These are phyloP conservation scores for Entomortierella chlamydospora DNA, from an alignment of 192 early-diverging fungal genomes.

Conservation along the genomic window DNA sequence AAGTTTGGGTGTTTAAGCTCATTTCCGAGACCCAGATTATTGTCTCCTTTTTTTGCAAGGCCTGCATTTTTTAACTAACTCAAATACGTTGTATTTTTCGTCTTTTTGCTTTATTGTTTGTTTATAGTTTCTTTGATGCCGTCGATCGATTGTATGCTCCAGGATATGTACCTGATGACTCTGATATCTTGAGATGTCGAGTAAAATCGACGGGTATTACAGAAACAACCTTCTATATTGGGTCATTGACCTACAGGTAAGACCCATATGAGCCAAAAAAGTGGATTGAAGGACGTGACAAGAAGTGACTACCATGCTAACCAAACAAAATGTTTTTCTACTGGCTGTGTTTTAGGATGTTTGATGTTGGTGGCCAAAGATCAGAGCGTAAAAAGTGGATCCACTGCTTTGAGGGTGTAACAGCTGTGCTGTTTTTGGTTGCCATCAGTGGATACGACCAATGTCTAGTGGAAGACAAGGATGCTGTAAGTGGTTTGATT, in stretches of 20 bases:
- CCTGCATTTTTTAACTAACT: too few species aligned
- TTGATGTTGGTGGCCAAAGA: conserved; percentile 70
- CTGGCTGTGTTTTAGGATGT: conserved; percentile 47
- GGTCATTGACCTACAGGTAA: conserved; percentile 62
- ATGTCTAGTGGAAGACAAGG: conserved; percentile 63
- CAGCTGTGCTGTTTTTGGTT: conserved; percentile 67
- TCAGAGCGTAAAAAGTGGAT: conserved; percentile 68
- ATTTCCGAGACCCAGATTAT: not conserved
- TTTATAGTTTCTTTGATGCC: conserved; percentile 61
- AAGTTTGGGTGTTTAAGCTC: conserved; percentile 26
- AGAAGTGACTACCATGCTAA: not conserved
- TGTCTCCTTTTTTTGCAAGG: too few species aligned
- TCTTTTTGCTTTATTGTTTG: conserved; percentile 3
- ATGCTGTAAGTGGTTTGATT: conserved; percentile 46
- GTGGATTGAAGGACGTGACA: too few species aligned
- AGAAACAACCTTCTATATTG: conserved; percentile 67
- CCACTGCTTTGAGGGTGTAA: conserved; percentile 66
- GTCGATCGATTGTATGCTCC: conserved; percentile 60
- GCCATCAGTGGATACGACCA: conserved; percentile 73
- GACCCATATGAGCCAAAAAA: too few species aligned
- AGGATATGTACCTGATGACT: conserved; percentile 65
- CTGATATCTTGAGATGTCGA: conserved; percentile 70
- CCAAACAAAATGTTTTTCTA: not conserved
- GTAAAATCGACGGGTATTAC: conserved; percentile 75
- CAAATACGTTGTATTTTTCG: conserved; percentile 1